Evolutionary conservation across 371 early-diverging fungal genomes (phyloP).

Genomic region (Mycotypha africana): DNA sequence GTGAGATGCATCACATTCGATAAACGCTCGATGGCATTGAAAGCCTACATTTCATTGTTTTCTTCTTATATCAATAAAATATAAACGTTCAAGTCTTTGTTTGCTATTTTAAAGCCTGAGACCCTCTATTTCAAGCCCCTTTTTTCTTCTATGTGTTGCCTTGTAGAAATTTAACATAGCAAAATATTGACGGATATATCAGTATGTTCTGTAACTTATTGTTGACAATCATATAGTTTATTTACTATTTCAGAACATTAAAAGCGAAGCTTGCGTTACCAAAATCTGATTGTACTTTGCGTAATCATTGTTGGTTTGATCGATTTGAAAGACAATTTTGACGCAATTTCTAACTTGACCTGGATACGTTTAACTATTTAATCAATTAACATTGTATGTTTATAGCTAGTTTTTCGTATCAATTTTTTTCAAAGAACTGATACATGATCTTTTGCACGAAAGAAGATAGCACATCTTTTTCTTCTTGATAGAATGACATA

Average conservation of each 20-base stretch:
- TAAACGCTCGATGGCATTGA: no score
- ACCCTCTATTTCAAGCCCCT: background rate
- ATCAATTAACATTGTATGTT: no score
- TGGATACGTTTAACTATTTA: background rate
- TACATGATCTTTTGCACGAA: slow-evolving; percentile 54
- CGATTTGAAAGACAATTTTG: background rate
- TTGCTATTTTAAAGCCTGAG: no score
- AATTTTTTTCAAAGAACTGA: slow-evolving; percentile 52
- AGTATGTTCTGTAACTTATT: no score
- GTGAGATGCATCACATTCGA: slow-evolving; percentile 28
- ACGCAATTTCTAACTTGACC: background rate
- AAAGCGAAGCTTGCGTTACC: no score
- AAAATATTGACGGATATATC: background rate
- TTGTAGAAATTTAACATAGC: background rate
- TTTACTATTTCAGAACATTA: no score
- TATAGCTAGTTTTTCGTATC: slow-evolving; percentile 2
- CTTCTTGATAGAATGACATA: slow-evolving; percentile 63
- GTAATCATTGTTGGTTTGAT: background rate
- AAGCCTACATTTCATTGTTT: no score
- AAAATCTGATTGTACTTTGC: no score
- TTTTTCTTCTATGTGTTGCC: background rate
- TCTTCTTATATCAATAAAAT: slow-evolving; percentile 1
- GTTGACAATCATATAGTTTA: no score
- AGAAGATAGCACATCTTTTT: slow-evolving; percentile 53
- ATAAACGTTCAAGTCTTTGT: slow-evolving; percentile 1